A percentile compares a stretch with the other conserved stretches of the same genome.
Evolutionary conservation across 164 flowering plant genomes (phyloP).

Genomic region (Amborella trichopoda): DNA sequence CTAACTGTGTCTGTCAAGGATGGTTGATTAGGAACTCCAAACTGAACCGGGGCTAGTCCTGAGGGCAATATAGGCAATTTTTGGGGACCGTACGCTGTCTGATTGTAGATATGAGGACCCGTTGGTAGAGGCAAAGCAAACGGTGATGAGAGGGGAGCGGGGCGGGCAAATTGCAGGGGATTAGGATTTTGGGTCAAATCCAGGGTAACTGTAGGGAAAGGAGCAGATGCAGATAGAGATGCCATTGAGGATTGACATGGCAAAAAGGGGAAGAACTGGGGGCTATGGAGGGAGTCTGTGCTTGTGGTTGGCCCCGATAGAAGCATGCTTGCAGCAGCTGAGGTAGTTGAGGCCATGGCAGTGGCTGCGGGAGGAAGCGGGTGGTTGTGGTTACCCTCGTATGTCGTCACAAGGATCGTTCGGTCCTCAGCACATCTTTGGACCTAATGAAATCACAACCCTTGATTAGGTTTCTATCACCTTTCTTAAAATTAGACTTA

Average conservation of each 20-base stretch:
- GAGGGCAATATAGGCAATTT: too few relatives aligned
- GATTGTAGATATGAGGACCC: too few relatives aligned
- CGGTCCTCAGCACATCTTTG: constrained; percentile 78
- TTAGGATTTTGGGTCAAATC: constrained; percentile 52
- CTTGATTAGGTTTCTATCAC: too few relatives aligned
- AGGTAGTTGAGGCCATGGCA: constrained; percentile 78
- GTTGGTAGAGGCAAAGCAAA: too few relatives aligned
- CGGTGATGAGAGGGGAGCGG: too few relatives aligned
- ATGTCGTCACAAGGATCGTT: constrained; percentile 52
- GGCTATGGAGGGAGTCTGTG: constrained; percentile 46
- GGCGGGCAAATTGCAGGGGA: constrained; percentile 38
- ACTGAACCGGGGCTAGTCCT: too few relatives aligned
- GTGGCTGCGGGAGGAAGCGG: constrained; percentile 83
- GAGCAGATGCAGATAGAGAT: constrained; percentile 76
- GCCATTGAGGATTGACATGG: constrained; percentile 57
- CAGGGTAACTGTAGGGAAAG: constrained; percentile 73
- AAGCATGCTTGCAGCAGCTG: constrained; percentile 62
- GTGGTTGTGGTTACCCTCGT: constrained; percentile 82
- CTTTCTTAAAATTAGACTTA: too few relatives aligned
- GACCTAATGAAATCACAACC: constrained; percentile 34
- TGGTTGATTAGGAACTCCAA: too few relatives aligned
- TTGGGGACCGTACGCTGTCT: too few relatives aligned
- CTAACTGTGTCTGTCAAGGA: constrained; percentile 30
- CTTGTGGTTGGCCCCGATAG: constrained; percentile 76
- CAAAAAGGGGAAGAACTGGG: constrained; percentile 34